A percentile compares a stretch with the other conserved stretches of the same genome.
Evolutionary conservation across 2,329 filamentous ascomycete genomes (phyloP).

Genomic region (Aspergillus quadricinctus): DNA sequence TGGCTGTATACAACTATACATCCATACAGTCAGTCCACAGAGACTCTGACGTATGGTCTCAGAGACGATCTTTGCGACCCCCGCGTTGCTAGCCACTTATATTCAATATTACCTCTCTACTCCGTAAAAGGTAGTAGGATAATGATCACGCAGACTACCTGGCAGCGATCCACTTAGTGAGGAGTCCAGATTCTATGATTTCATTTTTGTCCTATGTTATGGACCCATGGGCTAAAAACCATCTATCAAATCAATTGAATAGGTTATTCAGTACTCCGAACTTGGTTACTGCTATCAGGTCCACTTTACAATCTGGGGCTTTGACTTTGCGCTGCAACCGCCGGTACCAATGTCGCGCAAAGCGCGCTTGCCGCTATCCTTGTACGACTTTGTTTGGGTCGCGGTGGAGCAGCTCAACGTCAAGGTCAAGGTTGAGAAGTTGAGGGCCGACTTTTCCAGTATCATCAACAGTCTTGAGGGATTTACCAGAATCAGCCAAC

Average conservation of each 20-base stretch:
- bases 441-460: no score
- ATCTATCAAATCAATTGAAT: no score
- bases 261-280: not conserved
- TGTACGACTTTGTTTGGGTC: not conserved
- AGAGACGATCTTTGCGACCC: not conserved
- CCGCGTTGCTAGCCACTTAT: not conserved
- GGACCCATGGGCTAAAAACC: not conserved
- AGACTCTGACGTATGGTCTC: not conserved
- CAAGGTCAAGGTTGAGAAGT: no score
- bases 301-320: slow-evolving; percentile 22
- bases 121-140: not conserved
- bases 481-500: not conserved
- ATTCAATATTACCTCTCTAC: not conserved
- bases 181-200: slow-evolving; percentile 7
- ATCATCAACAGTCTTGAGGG: not conserved
- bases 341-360: slow-evolving; percentile 26
- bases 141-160: not conserved
- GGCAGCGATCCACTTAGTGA: slow-evolving; percentile 4
- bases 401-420: not conserved
- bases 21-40: no score
- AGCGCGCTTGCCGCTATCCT: slow-evolving; percentile 36
- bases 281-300: not conserved
- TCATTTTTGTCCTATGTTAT: not conserved
- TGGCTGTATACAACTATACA: not conserved
- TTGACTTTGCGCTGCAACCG: slow-evolving; percentile 34